phyloP scores from a whole-genome alignment of 108 stramenopile species.

The Epithemia pelagica region DNA sequence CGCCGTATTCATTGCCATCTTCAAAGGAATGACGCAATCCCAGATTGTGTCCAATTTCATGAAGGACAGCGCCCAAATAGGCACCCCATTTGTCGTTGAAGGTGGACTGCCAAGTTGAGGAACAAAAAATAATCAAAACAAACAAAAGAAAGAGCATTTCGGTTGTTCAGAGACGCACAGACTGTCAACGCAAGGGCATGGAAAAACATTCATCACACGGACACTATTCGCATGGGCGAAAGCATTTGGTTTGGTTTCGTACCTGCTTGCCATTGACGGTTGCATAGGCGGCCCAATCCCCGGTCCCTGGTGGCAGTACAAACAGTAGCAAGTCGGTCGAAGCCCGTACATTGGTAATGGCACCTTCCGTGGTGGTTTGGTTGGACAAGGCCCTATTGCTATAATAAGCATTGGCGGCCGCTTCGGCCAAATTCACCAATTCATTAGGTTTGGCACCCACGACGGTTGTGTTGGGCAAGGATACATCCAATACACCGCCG shows the following conservation, averaged over 20 bases:
- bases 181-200: too few relatives aligned
- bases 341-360: neutral
- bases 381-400: too few relatives aligned
- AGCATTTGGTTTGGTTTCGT: too few relatives aligned
- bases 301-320: slow-evolving; percentile 15
- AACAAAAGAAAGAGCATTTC: too few relatives aligned
- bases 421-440: neutral
- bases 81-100: slow-evolving; percentile 52
- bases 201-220: too few relatives aligned
- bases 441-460: neutral
- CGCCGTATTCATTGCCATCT: slow-evolving; percentile 27
- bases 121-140: too few relatives aligned
- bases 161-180: too few relatives aligned
- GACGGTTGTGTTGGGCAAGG: slow-evolving; percentile 4
- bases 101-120: slow-evolving; percentile 15
- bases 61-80: slow-evolving; percentile 27
- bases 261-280: neutral
- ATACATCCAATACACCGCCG: neutral
- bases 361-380: neutral
- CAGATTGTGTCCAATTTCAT: slow-evolving; percentile 69
- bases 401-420: neutral
- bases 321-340: slow-evolving; percentile 4
- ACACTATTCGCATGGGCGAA: too few relatives aligned
- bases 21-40: slow-evolving; percentile 42
- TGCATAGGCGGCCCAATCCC: slow-evolving; percentile 9